Base-by-base conservation (phyloP, 352 stramenopile species). In the Globisporangium cystogenes region DNA sequence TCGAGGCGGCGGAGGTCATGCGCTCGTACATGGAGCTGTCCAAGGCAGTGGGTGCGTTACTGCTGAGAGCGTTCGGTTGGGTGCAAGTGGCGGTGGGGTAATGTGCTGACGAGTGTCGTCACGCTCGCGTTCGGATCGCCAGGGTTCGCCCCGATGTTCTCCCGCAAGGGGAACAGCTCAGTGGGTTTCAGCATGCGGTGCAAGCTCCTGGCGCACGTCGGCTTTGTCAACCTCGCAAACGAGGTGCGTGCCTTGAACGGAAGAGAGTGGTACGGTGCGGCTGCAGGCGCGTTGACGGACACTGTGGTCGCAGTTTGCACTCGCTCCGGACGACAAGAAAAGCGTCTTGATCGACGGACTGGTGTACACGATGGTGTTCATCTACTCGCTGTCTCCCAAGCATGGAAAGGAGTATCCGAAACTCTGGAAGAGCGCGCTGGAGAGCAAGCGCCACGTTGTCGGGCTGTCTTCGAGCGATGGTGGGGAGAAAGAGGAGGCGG, bases 131-230 rank as follows among this genome's bases (percentile, higher is more conserved):
- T 33, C 10, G 24, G 21, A 6, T 18, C n/a, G 1, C 1, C 42
- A 83, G 74, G 72, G 33, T 80, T 50, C 57, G 70, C 5, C 48
- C 63, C 46, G 3, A 57, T 86, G n/a, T 85, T 88, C 35, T 78
- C 72, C 2, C 69, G 72, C 7, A 85, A 86, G 21, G 36, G 36
- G 54, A 72, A 40, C 62, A 78, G 21, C 16, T 27, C 37, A 48
- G 64, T 55, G 54, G 68, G 3, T 26, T 86, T 39, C 64, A 69
- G 21, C 49, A 64, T 29, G 57, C 82, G 18, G 35, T 61, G 62
- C 10, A 55, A 82, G 0, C 59, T 89, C 33, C 56, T 89, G 3
- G 69, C 70, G 6, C 61, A 86, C 57, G 53, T 76, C 6, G 75
- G 74, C 0, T 60, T 88, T 45, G 56, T 75, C 0, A 21, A 63